A percentile compares a stretch with the other conserved stretches of the same genome.
These are phyloP conservation scores for Magnusiomyces paraingens DNA, from an alignment of 1,139 yeast species.

Conservation along the genomic window DNA sequence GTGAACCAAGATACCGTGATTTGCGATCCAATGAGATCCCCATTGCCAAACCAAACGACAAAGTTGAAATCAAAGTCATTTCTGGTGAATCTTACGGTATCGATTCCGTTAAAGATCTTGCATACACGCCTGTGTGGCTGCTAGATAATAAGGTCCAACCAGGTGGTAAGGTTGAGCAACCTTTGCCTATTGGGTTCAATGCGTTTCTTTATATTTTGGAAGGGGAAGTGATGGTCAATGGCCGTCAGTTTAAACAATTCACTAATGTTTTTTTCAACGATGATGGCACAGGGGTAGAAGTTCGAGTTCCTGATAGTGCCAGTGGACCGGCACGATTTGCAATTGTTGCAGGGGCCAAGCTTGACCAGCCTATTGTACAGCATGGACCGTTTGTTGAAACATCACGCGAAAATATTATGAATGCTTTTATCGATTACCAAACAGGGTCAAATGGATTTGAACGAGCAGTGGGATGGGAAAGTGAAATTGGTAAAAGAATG, in stretches of 20 bases:
- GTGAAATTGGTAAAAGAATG: slow-evolving; percentile 40
- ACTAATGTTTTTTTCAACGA: slow-evolving; percentile 43
- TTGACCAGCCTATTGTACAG: slow-evolving; percentile 66
- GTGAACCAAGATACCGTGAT: slow-evolving; percentile 77
- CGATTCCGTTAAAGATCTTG: slow-evolving; percentile 66
- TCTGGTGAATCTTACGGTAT: slow-evolving; percentile 74
- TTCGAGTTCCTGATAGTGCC: slow-evolving; percentile 23
- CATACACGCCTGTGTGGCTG: slow-evolving; percentile 73
- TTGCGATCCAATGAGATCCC: slow-evolving; percentile 69
- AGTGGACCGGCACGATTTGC: slow-evolving; percentile 9
- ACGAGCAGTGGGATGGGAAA: slow-evolving; percentile 55
- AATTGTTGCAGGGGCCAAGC: slow-evolving; percentile 60
- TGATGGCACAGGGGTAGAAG: slow-evolving; percentile 25
- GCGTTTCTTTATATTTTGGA: slow-evolving; percentile 63
- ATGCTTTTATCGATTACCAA: slow-evolving; percentile 42
- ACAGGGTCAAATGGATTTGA: slow-evolving; percentile 52
- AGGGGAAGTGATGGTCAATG: slow-evolving; percentile 52
- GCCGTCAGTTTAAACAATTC: slow-evolving; percentile 22
- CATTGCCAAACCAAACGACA: slow-evolving; percentile 59
- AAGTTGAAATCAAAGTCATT: slow-evolving; percentile 63
- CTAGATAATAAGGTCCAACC: slow-evolving; percentile 61
- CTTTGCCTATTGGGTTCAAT: slow-evolving; percentile 60
- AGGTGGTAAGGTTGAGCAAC: slow-evolving; percentile 57
- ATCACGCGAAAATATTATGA: slow-evolving; percentile 46
- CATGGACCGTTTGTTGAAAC: slow-evolving; percentile 81